phyloP scores from a whole-genome alignment of 495 filamentous ascomycete genomes.

The Bryoglossum gracile region DNA sequence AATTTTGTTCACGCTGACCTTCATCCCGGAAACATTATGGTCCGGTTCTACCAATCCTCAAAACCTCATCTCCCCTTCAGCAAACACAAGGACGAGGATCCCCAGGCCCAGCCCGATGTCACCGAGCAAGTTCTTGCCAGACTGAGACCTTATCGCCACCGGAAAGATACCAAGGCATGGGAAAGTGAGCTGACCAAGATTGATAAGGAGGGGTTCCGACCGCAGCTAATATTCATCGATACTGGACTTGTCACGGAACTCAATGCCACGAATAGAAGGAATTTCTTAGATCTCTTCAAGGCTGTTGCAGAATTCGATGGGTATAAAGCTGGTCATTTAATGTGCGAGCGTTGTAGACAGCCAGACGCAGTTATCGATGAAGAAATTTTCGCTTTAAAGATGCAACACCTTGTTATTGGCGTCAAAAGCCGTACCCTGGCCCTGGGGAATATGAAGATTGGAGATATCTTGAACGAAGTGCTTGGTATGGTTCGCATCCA shows the following conservation, averaged over 20 bases:
- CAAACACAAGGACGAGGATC: slow-evolving; percentile 42
- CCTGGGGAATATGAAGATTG: slow-evolving; percentile 91
- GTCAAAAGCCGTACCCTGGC: slow-evolving; percentile 89
- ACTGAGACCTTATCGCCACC: slow-evolving; percentile 61
- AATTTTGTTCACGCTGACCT: slow-evolving; percentile 99
- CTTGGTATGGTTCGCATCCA: slow-evolving; percentile 86
- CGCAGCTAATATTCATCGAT: slow-evolving; percentile 96
- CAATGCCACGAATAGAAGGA: slow-evolving; percentile 74
- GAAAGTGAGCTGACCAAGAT: slow-evolving; percentile 61
- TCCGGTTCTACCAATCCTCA: slow-evolving; percentile 88
- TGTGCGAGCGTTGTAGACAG: slow-evolving; percentile 91
- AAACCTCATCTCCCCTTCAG: slow-evolving; percentile 52
- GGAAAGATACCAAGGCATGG: slow-evolving; percentile 57
- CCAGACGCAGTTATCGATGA: slow-evolving; percentile 79
- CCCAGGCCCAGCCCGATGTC: slow-evolving; percentile 62
- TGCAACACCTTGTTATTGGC: slow-evolving; percentile 88
- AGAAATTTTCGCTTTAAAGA: slow-evolving; percentile 88
- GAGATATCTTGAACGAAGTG: slow-evolving; percentile 86
- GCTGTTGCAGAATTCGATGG: slow-evolving; percentile 96
- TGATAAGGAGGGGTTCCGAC: slow-evolving; percentile 85
- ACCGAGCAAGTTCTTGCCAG: slow-evolving; percentile 79
- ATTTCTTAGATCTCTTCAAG: slow-evolving; percentile 95
- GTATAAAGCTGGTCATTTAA: slow-evolving; percentile 87
- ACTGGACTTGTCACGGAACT: slow-evolving; percentile 94
- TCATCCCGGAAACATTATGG: slow-evolving; percentile 99